Percentiles rank a stretch among this genome's conserved stretches.
These are phyloP conservation scores for Linderina pennispora DNA, from an alignment of 192 early-diverging fungal species.

Conservation along the genomic window DNA sequence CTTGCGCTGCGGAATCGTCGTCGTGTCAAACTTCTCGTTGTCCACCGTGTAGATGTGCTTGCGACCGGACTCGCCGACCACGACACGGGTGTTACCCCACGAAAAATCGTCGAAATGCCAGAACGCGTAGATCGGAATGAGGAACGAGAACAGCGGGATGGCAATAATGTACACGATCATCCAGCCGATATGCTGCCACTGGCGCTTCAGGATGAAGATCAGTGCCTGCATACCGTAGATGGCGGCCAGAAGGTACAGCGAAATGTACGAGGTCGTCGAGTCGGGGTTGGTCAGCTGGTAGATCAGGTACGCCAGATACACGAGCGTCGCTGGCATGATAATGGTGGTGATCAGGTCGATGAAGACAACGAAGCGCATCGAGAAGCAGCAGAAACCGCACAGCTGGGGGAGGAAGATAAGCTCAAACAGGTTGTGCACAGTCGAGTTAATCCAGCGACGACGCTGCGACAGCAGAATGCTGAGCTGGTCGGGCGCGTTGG, in stretches of 20 bases:
- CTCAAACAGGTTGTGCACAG: slow-evolving; percentile 97
- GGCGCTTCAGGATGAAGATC: slow-evolving; percentile 80
- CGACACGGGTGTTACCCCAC: slow-evolving; percentile 97
- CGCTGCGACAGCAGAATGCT: slow-evolving; percentile 92
- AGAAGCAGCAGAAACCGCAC: slow-evolving; percentile 96
- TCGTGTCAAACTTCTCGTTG: slow-evolving; percentile 78
- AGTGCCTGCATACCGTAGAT: slow-evolving; percentile 88
- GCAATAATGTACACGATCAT: slow-evolving; percentile 94
- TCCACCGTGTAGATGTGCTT: slow-evolving; percentile 59
- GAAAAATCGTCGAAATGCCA: slow-evolving; percentile 99
- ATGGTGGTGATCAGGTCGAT: slow-evolving; percentile 91
- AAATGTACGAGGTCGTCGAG: slow-evolving; percentile 66
- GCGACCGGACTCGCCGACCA: slow-evolving; percentile 81
- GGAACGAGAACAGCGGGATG: slow-evolving; percentile 82
- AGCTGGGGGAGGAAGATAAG: slow-evolving; percentile 85
- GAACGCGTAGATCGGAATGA: slow-evolving; percentile 86
- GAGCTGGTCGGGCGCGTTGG: slow-evolving; percentile 92
- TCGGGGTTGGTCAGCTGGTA: slow-evolving; percentile 54
- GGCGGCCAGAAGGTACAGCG: slow-evolving; percentile 76
- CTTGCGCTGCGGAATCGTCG: slow-evolving; percentile 66
- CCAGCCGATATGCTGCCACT: slow-evolving; percentile 93
- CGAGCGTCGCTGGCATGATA: slow-evolving; percentile 86
- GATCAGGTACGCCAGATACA: slow-evolving; percentile 82
- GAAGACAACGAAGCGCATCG: slow-evolving; percentile 94
- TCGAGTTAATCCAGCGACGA: slow-evolving; percentile 99